Conservation (phyloP, 345 rosid genomes). For the Acer negundo region DNA sequence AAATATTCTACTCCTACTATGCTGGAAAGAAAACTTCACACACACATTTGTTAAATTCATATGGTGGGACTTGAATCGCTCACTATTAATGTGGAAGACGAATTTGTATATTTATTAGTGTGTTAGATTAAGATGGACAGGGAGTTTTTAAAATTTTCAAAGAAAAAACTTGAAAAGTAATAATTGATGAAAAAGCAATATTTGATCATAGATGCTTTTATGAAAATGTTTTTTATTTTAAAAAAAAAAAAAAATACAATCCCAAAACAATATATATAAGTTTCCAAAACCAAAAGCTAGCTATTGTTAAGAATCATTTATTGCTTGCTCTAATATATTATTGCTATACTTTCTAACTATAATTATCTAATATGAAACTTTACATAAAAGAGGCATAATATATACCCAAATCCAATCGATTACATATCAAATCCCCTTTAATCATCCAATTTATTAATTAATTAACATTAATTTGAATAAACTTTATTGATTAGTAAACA, state of each 20-base stretch:
- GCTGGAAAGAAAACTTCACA: no score
- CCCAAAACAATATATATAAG: neutral
- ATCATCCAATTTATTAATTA: neutral
- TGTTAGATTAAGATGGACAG: no score
- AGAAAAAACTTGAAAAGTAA: no score
- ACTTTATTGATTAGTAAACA: conserved; percentile 17
- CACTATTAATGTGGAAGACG: no score
- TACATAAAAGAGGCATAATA: conserved; percentile 11
- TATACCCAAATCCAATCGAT: conserved; percentile 21
- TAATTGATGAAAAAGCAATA: no score
- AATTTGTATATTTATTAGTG: no score
- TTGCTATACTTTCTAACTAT: neutral
- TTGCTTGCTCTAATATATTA: conserved; percentile 1
- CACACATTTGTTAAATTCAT: no score
- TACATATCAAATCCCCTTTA: conserved; percentile 5
- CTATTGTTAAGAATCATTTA: conserved; percentile 5
- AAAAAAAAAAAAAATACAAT: no score
- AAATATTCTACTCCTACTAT: no score
- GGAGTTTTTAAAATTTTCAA: neutral
- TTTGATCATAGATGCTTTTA: no score
- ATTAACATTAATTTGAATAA: conserved; percentile 15
- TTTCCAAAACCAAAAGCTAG: conserved; percentile 15
- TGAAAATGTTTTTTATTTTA: no score
- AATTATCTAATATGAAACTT: conserved; percentile 10
- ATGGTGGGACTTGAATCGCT: no score